Conservation (phyloP, 768 basidiomycete genomes). For the Lactarius evosmus region DNA sequence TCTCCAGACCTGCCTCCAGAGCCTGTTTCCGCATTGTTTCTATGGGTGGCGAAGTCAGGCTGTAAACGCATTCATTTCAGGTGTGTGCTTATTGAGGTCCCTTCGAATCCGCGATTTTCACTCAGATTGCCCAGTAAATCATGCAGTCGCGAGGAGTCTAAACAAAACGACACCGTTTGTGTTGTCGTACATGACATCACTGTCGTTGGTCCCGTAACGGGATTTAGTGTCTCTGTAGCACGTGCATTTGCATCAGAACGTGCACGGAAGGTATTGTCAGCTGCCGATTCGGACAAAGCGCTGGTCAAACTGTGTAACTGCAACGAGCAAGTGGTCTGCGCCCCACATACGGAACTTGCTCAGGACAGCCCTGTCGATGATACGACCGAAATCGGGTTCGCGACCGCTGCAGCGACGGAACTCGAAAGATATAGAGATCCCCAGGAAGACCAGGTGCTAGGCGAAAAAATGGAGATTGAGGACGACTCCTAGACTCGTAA, state of each 20-base stretch:
- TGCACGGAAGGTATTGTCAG: conserved; percentile 52
- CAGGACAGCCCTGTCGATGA: conserved; percentile 35
- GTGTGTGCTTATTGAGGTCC: conserved; percentile 35
- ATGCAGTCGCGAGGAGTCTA: conserved; percentile 42
- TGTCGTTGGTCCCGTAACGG: conserved; percentile 60
- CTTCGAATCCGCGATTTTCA: conserved; percentile 30
- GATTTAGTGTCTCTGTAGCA: conserved; percentile 55
- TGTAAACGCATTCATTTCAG: conserved; percentile 51
- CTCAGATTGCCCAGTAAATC: conserved; percentile 38
- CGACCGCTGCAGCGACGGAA: conserved; percentile 40
- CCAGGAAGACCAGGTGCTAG: conserved; percentile 26
- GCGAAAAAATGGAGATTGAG: conserved; percentile 14
- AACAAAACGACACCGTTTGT: conserved; percentile 50
- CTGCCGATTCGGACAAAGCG: conserved; percentile 43
- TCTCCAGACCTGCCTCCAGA: conserved; percentile 60
- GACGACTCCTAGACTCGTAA: neutral
- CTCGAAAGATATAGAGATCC: conserved; percentile 19
- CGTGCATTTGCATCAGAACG: conserved; percentile 66
- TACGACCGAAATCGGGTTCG: conserved; percentile 51
- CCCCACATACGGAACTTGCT: conserved; percentile 6
- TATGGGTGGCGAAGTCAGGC: conserved; percentile 59
- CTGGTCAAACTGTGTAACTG: conserved; percentile 47
- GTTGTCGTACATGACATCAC: conserved; percentile 56
- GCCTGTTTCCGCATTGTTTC: conserved; percentile 67
- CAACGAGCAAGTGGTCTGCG: conserved; percentile 26